Evolutionary conservation across 768 basidiomycete genomes (phyloP).

Genomic region (Cystobasidium ongulense): DNA sequence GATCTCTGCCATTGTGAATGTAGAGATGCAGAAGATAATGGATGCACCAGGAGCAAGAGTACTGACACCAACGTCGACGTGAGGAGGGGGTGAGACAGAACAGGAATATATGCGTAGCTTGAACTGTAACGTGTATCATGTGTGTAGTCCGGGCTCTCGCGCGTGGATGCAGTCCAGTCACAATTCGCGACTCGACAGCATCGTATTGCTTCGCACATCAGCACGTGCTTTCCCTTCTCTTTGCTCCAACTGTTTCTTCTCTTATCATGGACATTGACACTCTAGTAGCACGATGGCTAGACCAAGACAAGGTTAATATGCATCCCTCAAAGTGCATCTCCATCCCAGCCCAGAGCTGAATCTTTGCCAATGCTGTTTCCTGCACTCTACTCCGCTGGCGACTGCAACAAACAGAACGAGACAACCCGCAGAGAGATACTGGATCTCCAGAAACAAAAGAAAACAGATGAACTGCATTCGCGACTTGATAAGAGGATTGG

Average conservation of each 20-base stretch:
- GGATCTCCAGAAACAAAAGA: background rate
- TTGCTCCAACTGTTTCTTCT: background rate
- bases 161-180: no score
- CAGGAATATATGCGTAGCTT: no score
- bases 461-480: background rate
- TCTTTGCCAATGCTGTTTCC: background rate
- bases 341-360: background rate
- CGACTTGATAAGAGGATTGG: conserved; percentile 15
- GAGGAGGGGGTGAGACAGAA: background rate
- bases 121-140: no score
- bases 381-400: background rate
- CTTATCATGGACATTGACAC: conserved; percentile 1
- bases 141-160: no score
- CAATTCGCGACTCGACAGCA: no score
- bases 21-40: background rate
- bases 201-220: background rate
- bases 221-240: background rate
- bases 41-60: background rate
- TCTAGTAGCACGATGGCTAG: conserved; percentile 14
- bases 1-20: background rate
- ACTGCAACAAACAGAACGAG: background rate
- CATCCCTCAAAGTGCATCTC: no score
- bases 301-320: conserved; percentile 18
- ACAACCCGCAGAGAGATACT: conserved; percentile 18
- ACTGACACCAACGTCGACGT: background rate